These are phyloP conservation scores for Trypanosoma vivax DNA, from an alignment of 208 protist species.

Conservation along the genomic window DNA sequence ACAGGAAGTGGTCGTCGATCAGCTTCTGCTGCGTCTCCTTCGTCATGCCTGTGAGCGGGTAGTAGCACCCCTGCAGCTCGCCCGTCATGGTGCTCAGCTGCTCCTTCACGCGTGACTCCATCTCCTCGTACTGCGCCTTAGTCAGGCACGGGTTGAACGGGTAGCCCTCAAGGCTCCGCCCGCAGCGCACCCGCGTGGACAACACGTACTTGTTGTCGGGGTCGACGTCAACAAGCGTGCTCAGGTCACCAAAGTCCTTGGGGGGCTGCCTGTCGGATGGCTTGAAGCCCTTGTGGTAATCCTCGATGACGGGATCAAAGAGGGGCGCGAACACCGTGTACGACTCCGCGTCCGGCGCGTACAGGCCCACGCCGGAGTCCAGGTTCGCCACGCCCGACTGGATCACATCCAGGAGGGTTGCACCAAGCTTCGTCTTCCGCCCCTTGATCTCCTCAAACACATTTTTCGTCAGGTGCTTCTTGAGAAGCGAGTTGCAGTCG, in stretches of 20 bases:
- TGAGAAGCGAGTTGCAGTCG: constrained; percentile 42
- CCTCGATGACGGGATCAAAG: constrained; percentile 49
- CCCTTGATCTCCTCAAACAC: constrained; percentile 40
- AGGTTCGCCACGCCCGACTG: constrained; percentile 51
- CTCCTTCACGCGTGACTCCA: constrained; percentile 35
- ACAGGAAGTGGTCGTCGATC: constrained; percentile 51
- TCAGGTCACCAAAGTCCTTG: constrained; percentile 38
- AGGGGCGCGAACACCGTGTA: constrained; percentile 48
- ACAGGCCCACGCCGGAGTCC: constrained; percentile 40
- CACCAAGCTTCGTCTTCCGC: constrained; percentile 33
- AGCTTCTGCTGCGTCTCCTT: constrained; percentile 55
- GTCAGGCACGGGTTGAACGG: constrained; percentile 44
- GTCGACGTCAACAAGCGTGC: constrained; percentile 28
- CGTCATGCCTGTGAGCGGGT: constrained; percentile 51
- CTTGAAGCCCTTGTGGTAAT: constrained; percentile 51
- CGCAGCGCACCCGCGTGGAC: constrained; percentile 50
- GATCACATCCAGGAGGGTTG: constrained; percentile 45
- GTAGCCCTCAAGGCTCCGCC: constrained; percentile 38
- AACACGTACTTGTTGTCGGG: constrained; percentile 52
- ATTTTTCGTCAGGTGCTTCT: constrained; percentile 42
- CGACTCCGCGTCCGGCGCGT: constrained; percentile 51
- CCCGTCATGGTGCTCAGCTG: constrained; percentile 31
- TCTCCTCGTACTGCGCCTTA: constrained; percentile 38
- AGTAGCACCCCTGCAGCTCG: constrained; percentile 47
- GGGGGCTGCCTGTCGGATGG: constrained; percentile 44